Percentiles rank a stretch among this genome's conserved stretches.
phyloP scores from a whole-genome alignment of 768 basidiomycete species.

The Xanthoconium purpureum region DNA sequence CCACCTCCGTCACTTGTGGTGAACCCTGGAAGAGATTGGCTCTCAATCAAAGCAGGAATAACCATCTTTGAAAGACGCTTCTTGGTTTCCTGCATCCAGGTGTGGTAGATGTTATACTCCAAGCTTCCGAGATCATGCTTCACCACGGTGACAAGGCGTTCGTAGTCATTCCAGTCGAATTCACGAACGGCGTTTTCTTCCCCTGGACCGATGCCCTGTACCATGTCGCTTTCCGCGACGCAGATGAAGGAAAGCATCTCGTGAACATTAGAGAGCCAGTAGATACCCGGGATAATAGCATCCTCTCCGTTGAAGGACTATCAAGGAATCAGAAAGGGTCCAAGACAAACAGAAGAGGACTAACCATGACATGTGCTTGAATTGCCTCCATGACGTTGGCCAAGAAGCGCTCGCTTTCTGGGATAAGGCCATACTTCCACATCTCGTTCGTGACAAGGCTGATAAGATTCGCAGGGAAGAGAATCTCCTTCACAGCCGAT shows the following conservation, averaged over 20 bases:
- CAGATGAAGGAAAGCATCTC: constrained; percentile 99
- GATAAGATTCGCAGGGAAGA: constrained; percentile 98
- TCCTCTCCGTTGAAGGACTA: constrained; percentile 93
- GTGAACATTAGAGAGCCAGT: constrained; percentile 99
- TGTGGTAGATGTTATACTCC: constrained; percentile 99
- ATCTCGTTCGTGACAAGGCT: constrained; percentile 98
- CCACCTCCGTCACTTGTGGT: constrained; percentile 93
- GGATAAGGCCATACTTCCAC: constrained; percentile 99
- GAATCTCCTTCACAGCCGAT: constrained; percentile 92
- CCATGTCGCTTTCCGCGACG: constrained; percentile 97
- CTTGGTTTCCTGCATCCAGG: constrained; percentile 99
- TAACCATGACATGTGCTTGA: constrained; percentile 95
- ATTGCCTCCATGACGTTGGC: constrained; percentile 99
- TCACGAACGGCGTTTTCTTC: constrained; percentile 88
- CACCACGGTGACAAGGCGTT: constrained; percentile 94
- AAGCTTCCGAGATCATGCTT: constrained; percentile 97
- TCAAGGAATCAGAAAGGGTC: constrained; percentile 4
- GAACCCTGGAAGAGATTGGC: constrained; percentile 96
- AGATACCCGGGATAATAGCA: constrained; percentile 93
- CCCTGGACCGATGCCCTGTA: constrained; percentile 95
- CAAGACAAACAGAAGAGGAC: constrained; percentile 29
- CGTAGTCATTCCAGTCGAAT: constrained; percentile 97
- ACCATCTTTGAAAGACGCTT: constrained; percentile 96
- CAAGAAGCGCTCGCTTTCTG: constrained; percentile 95
- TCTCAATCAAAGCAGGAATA: constrained; percentile 97